Evolutionary conservation across 2,329 filamentous ascomycete genomes (phyloP).

Genomic region (Juglanconis juglandina): DNA sequence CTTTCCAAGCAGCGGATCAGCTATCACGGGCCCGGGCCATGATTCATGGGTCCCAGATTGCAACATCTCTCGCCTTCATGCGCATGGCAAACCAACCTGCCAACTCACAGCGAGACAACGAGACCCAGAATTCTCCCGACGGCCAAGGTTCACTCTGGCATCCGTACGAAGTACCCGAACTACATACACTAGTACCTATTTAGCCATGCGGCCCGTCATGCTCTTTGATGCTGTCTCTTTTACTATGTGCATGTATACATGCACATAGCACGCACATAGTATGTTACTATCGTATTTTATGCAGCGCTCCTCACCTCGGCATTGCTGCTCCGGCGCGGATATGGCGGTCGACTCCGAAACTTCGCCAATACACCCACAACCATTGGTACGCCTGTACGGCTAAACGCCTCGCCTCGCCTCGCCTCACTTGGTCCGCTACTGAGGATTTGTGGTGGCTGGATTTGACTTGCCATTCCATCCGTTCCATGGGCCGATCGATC

Average conservation of each 20-base stretch:
- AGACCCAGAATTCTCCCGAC: too few species aligned
- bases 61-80: neutral
- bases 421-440: neutral
- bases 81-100: neutral
- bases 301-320: neutral
- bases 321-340: neutral
- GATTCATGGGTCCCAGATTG: neutral
- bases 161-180: too few species aligned
- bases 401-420: neutral
- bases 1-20: neutral
- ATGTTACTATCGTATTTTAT: neutral
- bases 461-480: neutral
- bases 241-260: too few species aligned
- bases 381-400: neutral
- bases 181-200: neutral
- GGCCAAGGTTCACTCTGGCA: too few species aligned
- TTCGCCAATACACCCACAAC: neutral
- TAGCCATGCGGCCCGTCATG: neutral
- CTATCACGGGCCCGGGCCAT: neutral
- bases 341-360: neutral
- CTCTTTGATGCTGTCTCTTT: too few species aligned
- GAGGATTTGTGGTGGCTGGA: neutral
- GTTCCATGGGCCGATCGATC: neutral
- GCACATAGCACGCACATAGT: too few species aligned
- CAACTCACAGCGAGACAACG: neutral